phyloP scores from a whole-genome alignment of 768 basidiomycete genomes.

The Pleurotus citrinopileatus region DNA sequence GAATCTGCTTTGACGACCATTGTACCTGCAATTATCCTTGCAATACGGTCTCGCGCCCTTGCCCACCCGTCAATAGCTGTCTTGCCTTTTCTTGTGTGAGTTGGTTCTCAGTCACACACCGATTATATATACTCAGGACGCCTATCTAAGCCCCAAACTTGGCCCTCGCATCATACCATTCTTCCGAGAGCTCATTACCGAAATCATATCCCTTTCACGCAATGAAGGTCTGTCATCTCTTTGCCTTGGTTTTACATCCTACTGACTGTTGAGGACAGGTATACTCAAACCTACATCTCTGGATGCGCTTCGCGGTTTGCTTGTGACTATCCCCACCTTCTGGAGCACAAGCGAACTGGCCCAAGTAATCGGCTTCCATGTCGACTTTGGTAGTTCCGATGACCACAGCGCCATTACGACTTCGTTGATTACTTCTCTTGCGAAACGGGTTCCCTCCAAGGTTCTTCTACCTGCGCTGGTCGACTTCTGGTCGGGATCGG shows the following conservation, averaged over 20 bases:
- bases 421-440: constrained; percentile 55
- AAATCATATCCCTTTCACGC: constrained; percentile 49
- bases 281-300: constrained; percentile 31
- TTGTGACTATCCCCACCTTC: constrained; percentile 80
- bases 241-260: not conserved
- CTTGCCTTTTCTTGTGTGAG: constrained; percentile 62
- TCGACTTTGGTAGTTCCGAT: constrained; percentile 41
- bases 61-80: constrained; percentile 47
- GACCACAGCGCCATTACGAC: constrained; percentile 32
- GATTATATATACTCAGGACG: not conserved
- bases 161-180: constrained; percentile 88
- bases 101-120: constrained; percentile 18
- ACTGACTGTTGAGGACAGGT: constrained; percentile 20
- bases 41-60: constrained; percentile 37
- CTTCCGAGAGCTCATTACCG: constrained; percentile 67
- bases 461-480: constrained; percentile 64
- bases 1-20: constrained; percentile 57
- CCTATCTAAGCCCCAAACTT: constrained; percentile 54
- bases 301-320: constrained; percentile 61
- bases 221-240: constrained; percentile 28
- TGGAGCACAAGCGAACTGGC: constrained; percentile 63
- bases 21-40: constrained; percentile 55
- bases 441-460: constrained; percentile 70
- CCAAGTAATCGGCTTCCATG: constrained; percentile 53
- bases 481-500: constrained; percentile 48